Percentiles rank a stretch among this genome's conserved stretches.
Evolutionary conservation across 202 grass and related monocot genomes (phyloP).

Genomic region (Eragrostis tef): DNA sequence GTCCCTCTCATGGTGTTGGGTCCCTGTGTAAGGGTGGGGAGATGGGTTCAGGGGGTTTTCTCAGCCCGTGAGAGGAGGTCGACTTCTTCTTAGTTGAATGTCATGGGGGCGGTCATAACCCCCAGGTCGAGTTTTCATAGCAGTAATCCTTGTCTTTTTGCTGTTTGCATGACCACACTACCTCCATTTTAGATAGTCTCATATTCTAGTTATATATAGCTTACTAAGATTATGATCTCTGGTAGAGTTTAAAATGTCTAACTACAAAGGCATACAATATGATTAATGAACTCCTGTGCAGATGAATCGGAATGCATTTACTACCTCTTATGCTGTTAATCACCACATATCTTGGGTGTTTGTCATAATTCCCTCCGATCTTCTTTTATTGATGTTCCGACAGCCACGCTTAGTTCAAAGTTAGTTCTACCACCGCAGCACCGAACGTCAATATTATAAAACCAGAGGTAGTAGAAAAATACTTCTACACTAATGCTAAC

Average conservation of each 20-base stretch:
- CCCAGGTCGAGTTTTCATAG: too few species aligned
- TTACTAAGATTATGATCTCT: neutral
- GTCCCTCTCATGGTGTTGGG: too few species aligned
- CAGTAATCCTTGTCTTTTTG: neutral
- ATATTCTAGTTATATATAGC: neutral
- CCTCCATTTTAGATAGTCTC: neutral
- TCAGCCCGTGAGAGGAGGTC: too few species aligned
- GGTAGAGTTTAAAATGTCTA: conserved; percentile 4
- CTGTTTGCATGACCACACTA: neutral
- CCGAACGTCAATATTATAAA: too few species aligned
- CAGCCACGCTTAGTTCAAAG: too few species aligned
- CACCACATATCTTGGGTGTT: conserved; percentile 15
- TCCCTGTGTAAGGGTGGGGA: too few species aligned
- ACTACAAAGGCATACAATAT: conserved; percentile 5
- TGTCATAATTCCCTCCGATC: neutral
- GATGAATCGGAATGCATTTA: conserved; percentile 37
- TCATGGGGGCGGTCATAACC: too few species aligned
- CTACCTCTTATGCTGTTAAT: conserved; percentile 16
- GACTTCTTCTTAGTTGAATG: too few species aligned
- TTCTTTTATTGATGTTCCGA: too few species aligned
- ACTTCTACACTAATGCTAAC: conserved; percentile 13
- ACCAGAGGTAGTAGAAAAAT: neutral
- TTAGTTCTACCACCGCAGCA: too few species aligned
- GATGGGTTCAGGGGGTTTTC: too few species aligned
- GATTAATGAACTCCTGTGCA: neutral